Base-by-base conservation (phyloP, 345 rosid species). In the Citrus maxima region DNA sequence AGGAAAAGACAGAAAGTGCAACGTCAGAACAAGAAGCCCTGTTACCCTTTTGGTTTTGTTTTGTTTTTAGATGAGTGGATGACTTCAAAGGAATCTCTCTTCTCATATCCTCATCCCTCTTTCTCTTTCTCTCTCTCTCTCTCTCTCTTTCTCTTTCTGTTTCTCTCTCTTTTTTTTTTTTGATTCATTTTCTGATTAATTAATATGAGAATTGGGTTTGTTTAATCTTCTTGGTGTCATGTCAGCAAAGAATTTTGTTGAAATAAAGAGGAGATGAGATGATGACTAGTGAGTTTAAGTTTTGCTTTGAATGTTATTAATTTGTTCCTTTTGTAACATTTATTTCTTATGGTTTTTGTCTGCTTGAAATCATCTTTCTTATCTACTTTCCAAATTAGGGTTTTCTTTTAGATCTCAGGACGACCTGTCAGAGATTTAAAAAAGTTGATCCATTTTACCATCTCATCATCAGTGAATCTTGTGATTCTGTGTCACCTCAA, bases 1-100 rank as follows among this genome's bases (percentile, higher is more conserved):
- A 77, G 80, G 82, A 88, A 85, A 87, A 81, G 88, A 88, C 89
- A 88, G 89, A 80, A 84, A 90, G 86, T 80, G 84, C 87, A 82
- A 82, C 82, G 77, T 86, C 88, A 83, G 77, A 76, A 28, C 73
- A 83, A 63, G 75, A 74, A 66, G 70, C 24, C 32, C 80, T 79
- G 72, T 72, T 75, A 68, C 77, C 80, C 79, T 56, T 79, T 65
- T 72, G 72, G 79, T 61, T 80, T 72, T 75, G 76, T 67, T 87
- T 73, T 80, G 78, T 72, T 73, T 82, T 77, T 79, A 79, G 76
- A 80, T 84, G 88, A 63, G 82, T 85, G 81, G 78, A 78, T 82
- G 49, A 65, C 72, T 78, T 73, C 74, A 66, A 77, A 78, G 78
- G 77, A 80, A 73, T 82, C 86, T 56, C 80, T 46, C 77, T 70